Evolutionary conservation across 129 eudicot species (phyloP), one percentile per base, ranked within the genome.

Genomic region (Smallanthus sonchifolius): DNA sequence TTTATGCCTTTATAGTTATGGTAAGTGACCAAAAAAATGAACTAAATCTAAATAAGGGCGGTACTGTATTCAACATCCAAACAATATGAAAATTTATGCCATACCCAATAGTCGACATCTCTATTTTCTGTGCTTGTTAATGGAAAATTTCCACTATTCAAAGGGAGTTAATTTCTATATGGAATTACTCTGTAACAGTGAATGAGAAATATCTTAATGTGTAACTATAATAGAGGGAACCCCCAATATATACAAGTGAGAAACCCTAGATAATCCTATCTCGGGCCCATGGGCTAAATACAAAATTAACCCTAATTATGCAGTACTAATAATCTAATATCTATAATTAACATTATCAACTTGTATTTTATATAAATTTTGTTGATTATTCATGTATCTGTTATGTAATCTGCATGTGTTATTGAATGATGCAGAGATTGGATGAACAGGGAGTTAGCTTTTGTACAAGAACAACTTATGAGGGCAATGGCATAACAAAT

Each of bases 401-500:
- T 24, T 24, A 24, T 24, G 24, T 28, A 60, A 70, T 24, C 32
- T 63, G 28, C 4, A 24, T 62, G 24, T 71, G 5, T 44, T 65
- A 6, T 49, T 59, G 9, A 64, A 35, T 43, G 60, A 24, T 78
- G 74, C 88, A 92, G 97, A 69, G 68, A 67, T 62, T 92, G 82
- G 97, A 89, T 75, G 79, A 79, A 76, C 83, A 74, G 6, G 97
- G 97, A 8, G 86, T 89, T 17, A 85, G 93, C 79, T 89, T 81
- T 59, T 92, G 97, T 80, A 72, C 96, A 10, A 84, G 94, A 79
- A 82, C 91, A 28, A 89, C 91, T 54, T 83, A 85, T 48, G 92
- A 92, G 44, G 96, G 87, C 36, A 87, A 89, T 75, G 96, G 88
- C 39, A 87, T 92, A 39, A 92, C 90, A 15, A 92, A 92, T 84